These are phyloP conservation scores for Pouteria glomerata DNA, from an alignment of 148 eudicot species.

Conservation along the genomic window DNA sequence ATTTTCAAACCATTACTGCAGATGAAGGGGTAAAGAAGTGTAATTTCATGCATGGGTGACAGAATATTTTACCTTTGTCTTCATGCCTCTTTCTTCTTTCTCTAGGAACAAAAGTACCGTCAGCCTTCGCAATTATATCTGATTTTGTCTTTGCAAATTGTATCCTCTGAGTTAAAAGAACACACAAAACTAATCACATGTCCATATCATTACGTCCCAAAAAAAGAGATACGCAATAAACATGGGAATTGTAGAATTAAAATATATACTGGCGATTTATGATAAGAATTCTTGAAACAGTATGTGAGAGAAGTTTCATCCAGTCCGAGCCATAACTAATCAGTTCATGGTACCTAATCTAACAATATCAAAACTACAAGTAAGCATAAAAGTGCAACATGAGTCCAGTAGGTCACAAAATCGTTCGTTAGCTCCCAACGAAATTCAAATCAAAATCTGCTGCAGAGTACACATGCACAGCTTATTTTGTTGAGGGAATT, in stretches of 20 bases:
- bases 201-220: slow-evolving; percentile 3
- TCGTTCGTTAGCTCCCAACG: background rate
- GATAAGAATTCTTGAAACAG: background rate
- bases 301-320: background rate
- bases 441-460: background rate
- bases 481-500: too few relatives aligned
- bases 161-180: slow-evolving; percentile 53
- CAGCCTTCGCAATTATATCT: slow-evolving; percentile 85
- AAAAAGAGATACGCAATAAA: background rate
- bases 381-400: background rate
- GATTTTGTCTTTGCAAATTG: slow-evolving; percentile 93
- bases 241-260: background rate
- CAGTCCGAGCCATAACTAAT: background rate
- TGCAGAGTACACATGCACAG: background rate
- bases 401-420: background rate
- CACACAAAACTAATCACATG: slow-evolving; percentile 1
- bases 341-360: background rate
- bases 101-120: slow-evolving; percentile 86
- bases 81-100: slow-evolving; percentile 87
- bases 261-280: background rate
- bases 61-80: slow-evolving; percentile 61
- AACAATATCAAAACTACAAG: background rate
- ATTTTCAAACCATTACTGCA: background rate
- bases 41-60: background rate
- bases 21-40: background rate